Evolutionary conservation across 2,329 filamentous ascomycete species (phyloP), one percentile per base, ranked within the genome.

Genomic region (Aspergillus pseudoglaucus): DNA sequence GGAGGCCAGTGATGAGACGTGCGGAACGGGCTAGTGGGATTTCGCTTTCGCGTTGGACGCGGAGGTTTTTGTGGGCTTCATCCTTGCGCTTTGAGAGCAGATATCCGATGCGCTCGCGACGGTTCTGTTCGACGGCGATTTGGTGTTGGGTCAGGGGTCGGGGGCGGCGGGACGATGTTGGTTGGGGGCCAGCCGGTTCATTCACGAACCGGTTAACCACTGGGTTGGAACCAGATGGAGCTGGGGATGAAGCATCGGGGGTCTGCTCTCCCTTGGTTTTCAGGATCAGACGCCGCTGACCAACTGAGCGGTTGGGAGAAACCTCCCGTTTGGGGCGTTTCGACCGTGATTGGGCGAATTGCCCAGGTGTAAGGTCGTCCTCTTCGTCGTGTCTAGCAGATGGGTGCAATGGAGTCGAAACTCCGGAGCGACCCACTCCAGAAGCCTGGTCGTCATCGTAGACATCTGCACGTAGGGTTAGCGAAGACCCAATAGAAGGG

Each of bases 81-180:
- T 53, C 58, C 49, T 67, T 69, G 33, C 72, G 69, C 50, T 72
- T 69, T 20, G 68, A 66, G 10, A 76, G 60, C 7, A 74, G 60
- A 54, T 75, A 74, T 20, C 75, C 71, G 47, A 76, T 70, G 6
- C 73, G 70, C 50, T 74, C 69, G 46, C 70, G 70, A 27, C 72
- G 67, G 48, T 76, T 74, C 45, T 74, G 69, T 50, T 75, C 73
- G 4, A 76, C 68, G 18, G 74, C 74, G 45, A 75, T 63, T 47
- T 76, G 74, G 47, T 76, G 74, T 45, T 75, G 72, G 2, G 74
- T 76, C 37, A 75, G 63, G 8, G 74, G 73, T 15, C 73, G 68
- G 12, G 72, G 69, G 10, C 74, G 71, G 44, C 71, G 69, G 42
- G 63, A 60, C 37, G 61, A 58, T 46, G 54, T 45, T 33, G 51